Conservation (phyloP, 495 filamentous ascomycete genomes). For the Penicillium antarcticum region DNA sequence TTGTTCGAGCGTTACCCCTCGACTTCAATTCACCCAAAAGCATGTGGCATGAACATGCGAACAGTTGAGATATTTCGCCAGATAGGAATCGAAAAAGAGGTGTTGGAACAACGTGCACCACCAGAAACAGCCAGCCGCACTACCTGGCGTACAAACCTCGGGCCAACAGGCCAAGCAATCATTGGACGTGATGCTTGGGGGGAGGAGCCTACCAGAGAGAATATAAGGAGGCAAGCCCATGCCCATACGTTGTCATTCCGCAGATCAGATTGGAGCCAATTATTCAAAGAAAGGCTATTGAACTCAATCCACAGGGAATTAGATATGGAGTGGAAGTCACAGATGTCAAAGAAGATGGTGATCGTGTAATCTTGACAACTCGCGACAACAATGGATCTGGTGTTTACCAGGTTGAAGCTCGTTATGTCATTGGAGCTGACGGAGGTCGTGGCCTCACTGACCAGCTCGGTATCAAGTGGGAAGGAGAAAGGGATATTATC, state of each 20-base stretch:
- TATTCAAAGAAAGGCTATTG: constrained; percentile 8
- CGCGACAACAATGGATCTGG: background rate
- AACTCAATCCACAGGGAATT: constrained; percentile 14
- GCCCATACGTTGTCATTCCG: constrained; percentile 8
- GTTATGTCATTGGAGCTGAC: constrained; percentile 16
- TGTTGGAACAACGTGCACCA: constrained; percentile 9
- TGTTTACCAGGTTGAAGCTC: background rate
- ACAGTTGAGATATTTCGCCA: constrained; percentile 24
- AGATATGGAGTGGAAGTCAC: constrained; percentile 7
- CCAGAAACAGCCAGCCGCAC: constrained; percentile 5
- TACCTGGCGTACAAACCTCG: constrained; percentile 13
- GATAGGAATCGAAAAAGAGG: constrained; percentile 9
- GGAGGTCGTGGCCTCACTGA: constrained; percentile 11
- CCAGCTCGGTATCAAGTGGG: constrained; percentile 8
- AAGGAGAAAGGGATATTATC: constrained; percentile 17
- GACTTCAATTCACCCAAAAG: constrained; percentile 27
- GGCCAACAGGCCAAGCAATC: constrained; percentile 10
- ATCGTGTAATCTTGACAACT: constrained; percentile 2
- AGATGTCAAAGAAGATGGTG: background rate
- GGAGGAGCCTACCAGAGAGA: constrained; percentile 10
- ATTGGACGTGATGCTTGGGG: constrained; percentile 16
- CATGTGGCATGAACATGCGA: constrained; percentile 22
- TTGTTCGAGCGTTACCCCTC: constrained; percentile 20
- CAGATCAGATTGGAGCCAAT: constrained; percentile 20
- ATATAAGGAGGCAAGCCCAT: constrained; percentile 11